These are phyloP conservation scores for Metschnikowia kunwiensis DNA, from an alignment of 805 yeast genomes.

Conservation along the genomic window DNA sequence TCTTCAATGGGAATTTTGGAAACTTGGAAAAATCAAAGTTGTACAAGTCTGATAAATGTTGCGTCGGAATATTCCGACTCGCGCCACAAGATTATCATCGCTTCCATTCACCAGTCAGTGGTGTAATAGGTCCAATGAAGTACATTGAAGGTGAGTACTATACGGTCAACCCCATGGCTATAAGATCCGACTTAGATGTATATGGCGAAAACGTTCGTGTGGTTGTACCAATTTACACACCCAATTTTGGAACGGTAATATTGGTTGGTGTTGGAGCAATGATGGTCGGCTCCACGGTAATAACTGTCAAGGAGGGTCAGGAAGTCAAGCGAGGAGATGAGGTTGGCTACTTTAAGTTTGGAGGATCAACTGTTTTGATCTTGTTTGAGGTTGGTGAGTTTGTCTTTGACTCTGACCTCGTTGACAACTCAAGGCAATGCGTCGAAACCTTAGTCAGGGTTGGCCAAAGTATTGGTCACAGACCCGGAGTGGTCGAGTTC, in stretches of 20 bases:
- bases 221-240: conserved; percentile 71
- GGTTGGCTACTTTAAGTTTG: conserved; percentile 92
- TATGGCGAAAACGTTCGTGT: conserved; percentile 88
- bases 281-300: conserved; percentile 93
- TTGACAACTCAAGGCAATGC: conserved; percentile 60
- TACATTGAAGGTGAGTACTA: conserved; percentile 86
- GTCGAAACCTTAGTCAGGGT: conserved; percentile 84
- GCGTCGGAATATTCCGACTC: conserved; percentile 76
- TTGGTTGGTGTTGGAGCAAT: conserved; percentile 91
- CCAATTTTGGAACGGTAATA: conserved; percentile 72
- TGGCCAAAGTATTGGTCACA: conserved; percentile 90
- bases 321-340: conserved; percentile 69
- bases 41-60: conserved; percentile 42
- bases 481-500: conserved; percentile 47
- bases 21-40: conserved; percentile 39
- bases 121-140: conserved; percentile 61
- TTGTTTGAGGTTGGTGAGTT: conserved; percentile 53
- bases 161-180: conserved; percentile 97
- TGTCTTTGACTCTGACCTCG: conserved; percentile 69
- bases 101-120: conserved; percentile 85
- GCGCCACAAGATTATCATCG: conserved; percentile 98
- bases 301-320: conserved; percentile 64
- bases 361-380: conserved; percentile 83
- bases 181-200: conserved; percentile 82
- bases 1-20: conserved; percentile 49